A percentile compares a stretch with the other conserved stretches of the same genome.
These are phyloP conservation scores for Fusarium sp. DNA, from an alignment of 2,329 filamentous ascomycete species.

Conservation along the genomic window DNA sequence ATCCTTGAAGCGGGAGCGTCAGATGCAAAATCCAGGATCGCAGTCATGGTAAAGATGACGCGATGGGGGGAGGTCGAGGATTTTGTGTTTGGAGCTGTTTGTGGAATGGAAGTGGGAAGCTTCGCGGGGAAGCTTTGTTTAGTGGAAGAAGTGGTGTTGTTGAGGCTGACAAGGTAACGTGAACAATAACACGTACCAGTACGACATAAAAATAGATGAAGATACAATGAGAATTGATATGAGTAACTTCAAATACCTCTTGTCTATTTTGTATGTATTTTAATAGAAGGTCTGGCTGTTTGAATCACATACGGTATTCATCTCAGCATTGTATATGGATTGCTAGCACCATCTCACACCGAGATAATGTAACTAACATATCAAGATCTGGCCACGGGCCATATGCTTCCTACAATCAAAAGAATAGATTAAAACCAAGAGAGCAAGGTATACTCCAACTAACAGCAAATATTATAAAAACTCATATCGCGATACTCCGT, in stretches of 20 bases:
- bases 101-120: conserved; percentile 17
- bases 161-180: conserved; percentile 31
- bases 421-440: too few relatives aligned
- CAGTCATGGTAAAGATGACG: conserved; percentile 36
- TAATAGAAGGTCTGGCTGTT: neutral
- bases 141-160: conserved; percentile 8
- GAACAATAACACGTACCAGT: neutral
- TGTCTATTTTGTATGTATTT: neutral
- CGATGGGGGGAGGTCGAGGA: conserved; percentile 7
- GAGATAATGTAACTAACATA: too few relatives aligned
- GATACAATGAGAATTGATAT: neutral
- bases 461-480: neutral
- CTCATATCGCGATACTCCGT: neutral
- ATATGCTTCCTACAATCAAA: too few relatives aligned
- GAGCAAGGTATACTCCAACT: too few relatives aligned
- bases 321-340: too few relatives aligned
- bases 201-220: neutral
- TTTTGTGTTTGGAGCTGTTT: conserved; percentile 10
- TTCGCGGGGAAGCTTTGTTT: conserved; percentile 22
- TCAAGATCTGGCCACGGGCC: too few relatives aligned
- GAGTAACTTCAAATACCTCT: neutral
- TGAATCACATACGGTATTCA: too few relatives aligned
- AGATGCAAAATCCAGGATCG: conserved; percentile 33
- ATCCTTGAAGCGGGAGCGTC: conserved; percentile 33
- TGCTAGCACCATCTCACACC: too few relatives aligned